phyloP scores from a whole-genome alignment of 768 basidiomycete species.

The Trametes cinnabarina region DNA sequence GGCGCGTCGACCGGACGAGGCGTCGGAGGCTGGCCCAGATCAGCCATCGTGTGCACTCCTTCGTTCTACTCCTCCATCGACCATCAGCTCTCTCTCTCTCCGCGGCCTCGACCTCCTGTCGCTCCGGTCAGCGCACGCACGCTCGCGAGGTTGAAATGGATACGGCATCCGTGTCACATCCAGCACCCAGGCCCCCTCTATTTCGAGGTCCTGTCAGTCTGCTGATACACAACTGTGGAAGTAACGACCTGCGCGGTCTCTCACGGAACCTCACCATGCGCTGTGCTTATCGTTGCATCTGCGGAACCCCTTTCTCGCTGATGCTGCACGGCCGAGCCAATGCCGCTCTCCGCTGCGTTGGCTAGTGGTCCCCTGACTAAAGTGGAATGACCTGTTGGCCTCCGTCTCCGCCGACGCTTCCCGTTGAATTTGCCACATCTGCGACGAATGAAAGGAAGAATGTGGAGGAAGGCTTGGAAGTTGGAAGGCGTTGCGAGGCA shows the following conservation, averaged over 20 bases:
- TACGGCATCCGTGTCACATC: not conserved
- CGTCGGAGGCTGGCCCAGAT: not conserved
- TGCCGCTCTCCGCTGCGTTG: not conserved
- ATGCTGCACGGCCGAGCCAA: not conserved
- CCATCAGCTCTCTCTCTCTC: not conserved
- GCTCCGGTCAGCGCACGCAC: not conserved
- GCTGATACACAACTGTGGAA: not conserved
- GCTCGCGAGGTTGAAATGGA: not conserved
- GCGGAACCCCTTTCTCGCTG: not conserved
- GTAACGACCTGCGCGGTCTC: not conserved
- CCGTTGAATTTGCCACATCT: too few species aligned
- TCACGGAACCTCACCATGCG: not conserved
- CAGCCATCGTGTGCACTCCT: not conserved
- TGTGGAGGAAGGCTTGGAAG: too few species aligned
- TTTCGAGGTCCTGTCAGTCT: not conserved
- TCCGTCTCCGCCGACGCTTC: too few species aligned
- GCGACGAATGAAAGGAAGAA: too few species aligned
- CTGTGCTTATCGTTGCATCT: not conserved
- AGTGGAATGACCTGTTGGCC: not conserved
- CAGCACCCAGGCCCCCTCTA: not conserved
- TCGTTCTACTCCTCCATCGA: constrained; percentile 6
- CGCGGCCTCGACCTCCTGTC: not conserved
- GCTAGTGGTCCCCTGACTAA: not conserved
- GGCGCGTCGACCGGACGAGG: not conserved
- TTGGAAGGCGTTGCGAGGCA: too few species aligned